These are phyloP conservation scores for Zea luxurians DNA, from an alignment of 176 grass and related monocot species.

Conservation along the genomic window DNA sequence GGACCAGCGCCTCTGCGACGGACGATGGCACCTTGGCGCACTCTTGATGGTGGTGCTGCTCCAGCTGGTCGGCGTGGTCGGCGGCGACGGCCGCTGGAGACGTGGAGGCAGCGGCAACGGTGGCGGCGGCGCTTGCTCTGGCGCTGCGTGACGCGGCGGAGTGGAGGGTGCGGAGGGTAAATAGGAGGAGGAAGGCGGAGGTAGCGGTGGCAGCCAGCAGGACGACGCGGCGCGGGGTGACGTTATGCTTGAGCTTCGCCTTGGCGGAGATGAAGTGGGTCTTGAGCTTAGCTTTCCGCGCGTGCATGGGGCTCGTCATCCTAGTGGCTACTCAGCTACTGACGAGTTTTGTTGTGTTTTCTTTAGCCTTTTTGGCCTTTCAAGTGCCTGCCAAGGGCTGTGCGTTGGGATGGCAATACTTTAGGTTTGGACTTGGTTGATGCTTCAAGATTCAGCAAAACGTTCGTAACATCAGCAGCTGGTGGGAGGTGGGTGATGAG, in stretches of 20 bases:
- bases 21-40: slow-evolving; percentile 38
- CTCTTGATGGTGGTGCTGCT: background rate
- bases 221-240: slow-evolving; percentile 56
- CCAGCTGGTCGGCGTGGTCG: background rate
- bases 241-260: slow-evolving; percentile 50
- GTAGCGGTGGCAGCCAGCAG: slow-evolving; percentile 30
- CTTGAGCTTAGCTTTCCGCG: slow-evolving; percentile 53
- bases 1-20: slow-evolving; percentile 42
- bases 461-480: background rate
- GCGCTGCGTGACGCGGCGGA: background rate
- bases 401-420: background rate
- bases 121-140: background rate
- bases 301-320: slow-evolving; percentile 53
- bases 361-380: background rate
- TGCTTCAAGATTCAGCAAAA: slow-evolving; percentile 44
- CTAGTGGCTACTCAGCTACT: background rate
- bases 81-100: background rate
- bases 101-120: background rate
- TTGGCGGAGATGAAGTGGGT: slow-evolving; percentile 59
- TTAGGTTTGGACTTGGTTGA: background rate
- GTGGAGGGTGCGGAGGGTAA: slow-evolving; percentile 48
- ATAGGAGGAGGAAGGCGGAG: slow-evolving; percentile 42
- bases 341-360: background rate
- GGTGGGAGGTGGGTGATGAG: background rate
- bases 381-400: background rate